Evolutionary conservation across 495 filamentous ascomycete genomes (phyloP).

Genomic region (Glonium stellatum): DNA sequence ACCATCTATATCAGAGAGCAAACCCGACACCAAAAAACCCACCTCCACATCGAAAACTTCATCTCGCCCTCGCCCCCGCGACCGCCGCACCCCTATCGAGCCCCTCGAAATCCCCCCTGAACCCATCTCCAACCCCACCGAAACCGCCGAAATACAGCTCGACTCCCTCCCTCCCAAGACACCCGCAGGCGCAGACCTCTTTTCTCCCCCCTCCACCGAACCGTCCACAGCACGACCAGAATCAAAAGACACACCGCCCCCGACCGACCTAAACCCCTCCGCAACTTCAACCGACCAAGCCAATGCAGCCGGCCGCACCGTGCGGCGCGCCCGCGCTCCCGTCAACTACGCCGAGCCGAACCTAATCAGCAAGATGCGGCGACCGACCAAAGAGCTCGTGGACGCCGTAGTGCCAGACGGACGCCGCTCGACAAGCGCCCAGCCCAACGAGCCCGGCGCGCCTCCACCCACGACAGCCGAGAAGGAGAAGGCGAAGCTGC

Average conservation of each 20-base stretch:
- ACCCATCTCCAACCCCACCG: background rate
- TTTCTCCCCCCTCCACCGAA: slow-evolving; percentile 36
- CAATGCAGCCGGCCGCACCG: slow-evolving; percentile 25
- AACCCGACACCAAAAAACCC: slow-evolving; percentile 25
- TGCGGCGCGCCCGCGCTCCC: slow-evolving; percentile 31
- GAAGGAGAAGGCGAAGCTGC: background rate
- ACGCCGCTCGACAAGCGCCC: slow-evolving; percentile 19
- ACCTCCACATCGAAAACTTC: background rate
- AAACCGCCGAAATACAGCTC: slow-evolving; percentile 23
- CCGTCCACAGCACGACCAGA: slow-evolving; percentile 27
- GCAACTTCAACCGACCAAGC: slow-evolving; percentile 11
- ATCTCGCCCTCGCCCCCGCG: background rate
- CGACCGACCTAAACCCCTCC: slow-evolving; percentile 25
- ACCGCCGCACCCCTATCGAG: slow-evolving; percentile 9
- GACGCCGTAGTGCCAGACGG: slow-evolving; percentile 32
- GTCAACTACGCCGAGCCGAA: slow-evolving; percentile 41
- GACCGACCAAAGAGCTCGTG: slow-evolving; percentile 35
- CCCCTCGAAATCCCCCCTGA: slow-evolving; percentile 20
- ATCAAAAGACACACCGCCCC: slow-evolving; percentile 36
- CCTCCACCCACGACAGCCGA: background rate
- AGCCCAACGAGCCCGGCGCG: slow-evolving; percentile 3
- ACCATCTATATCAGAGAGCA: slow-evolving; percentile 16
- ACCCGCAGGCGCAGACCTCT: slow-evolving; percentile 28
- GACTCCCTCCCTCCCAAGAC: slow-evolving; percentile 32
- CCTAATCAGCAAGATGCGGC: slow-evolving; percentile 37